These are phyloP conservation scores for Apiospora aurea DNA, from an alignment of 2,329 filamentous ascomycete genomes.

Conservation along the genomic window DNA sequence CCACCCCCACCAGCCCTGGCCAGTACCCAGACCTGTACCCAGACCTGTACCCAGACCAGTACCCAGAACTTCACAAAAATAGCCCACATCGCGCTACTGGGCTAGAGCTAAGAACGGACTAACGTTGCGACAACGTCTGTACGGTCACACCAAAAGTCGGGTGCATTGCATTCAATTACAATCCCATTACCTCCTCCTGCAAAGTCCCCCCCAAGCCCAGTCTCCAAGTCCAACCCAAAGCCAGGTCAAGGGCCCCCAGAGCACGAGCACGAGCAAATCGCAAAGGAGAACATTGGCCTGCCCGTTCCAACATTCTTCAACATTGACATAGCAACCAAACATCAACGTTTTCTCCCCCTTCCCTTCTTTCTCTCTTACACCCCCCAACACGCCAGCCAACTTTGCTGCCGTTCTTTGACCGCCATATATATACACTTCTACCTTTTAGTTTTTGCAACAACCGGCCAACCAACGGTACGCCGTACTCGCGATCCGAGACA, in stretches of 20 bases:
- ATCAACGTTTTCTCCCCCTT: conserved; percentile 3
- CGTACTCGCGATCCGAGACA: neutral
- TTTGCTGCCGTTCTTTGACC: conserved; percentile 10
- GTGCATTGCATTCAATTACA: conserved; percentile 20
- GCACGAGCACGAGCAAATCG: conserved; percentile 14
- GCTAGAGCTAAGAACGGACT: conserved; percentile 18
- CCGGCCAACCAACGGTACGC: conserved; percentile 11
- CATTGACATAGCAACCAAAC: conserved; percentile 22
- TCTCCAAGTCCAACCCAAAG: conserved; percentile 3
- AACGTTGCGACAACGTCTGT: conserved; percentile 21
- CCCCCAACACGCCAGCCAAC: neutral
- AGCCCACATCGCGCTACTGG: conserved; percentile 11
- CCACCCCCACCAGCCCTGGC: neutral
- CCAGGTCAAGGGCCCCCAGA: neutral
- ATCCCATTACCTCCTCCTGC: conserved; percentile 19
- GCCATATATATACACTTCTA: conserved; percentile 19
- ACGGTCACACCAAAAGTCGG: conserved; percentile 21
- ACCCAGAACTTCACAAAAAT: conserved; percentile 3
- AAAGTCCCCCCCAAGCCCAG: neutral
- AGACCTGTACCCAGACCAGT: neutral
- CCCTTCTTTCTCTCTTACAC: conserved; percentile 7
- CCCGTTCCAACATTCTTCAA: conserved; percentile 12
- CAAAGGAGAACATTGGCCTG: conserved; percentile 21
- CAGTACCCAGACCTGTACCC: neutral
- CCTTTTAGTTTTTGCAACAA: conserved; percentile 18